A percentile compares a stretch with the other conserved stretches of the same genome.
Conservation (phyloP, 768 basidiomycete genomes). For the Podaxis carcinomalis region DNA sequence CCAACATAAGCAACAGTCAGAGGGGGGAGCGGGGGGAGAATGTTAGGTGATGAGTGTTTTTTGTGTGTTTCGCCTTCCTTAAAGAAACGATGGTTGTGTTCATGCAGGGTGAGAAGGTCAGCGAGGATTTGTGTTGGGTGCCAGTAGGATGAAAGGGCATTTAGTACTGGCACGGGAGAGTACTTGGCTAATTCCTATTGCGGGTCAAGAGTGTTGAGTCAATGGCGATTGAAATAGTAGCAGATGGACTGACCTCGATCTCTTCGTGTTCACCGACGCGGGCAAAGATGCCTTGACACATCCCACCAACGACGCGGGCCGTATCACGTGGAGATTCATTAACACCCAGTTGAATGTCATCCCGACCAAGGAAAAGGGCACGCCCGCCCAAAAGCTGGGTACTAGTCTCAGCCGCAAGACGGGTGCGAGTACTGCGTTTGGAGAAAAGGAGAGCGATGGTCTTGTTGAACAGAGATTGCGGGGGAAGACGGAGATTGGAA, state of each 20-base stretch:
- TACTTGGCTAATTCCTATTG: slow-evolving; percentile 81
- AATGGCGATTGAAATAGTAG: background rate
- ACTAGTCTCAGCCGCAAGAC: slow-evolving; percentile 84
- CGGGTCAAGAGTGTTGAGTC: slow-evolving; percentile 1
- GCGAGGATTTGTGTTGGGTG: slow-evolving; percentile 96
- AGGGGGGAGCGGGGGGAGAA: slow-evolving; percentile 56
- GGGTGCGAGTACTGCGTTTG: slow-evolving; percentile 91
- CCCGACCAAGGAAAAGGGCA: slow-evolving; percentile 82
- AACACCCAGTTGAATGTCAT: slow-evolving; percentile 94
- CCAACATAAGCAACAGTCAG: slow-evolving; percentile 93
- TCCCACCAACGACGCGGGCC: slow-evolving; percentile 84
- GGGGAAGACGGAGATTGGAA: slow-evolving; percentile 50
- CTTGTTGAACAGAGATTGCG: slow-evolving; percentile 76
- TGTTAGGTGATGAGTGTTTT: slow-evolving; percentile 10
- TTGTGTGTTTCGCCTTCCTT: slow-evolving; percentile 20
- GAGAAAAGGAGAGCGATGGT: slow-evolving; percentile 87
- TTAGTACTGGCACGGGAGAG: slow-evolving; percentile 92
- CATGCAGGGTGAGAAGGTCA: slow-evolving; percentile 86
- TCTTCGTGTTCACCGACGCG: slow-evolving; percentile 91
- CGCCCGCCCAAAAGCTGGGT: slow-evolving; percentile 77
- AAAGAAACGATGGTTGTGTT: slow-evolving; percentile 55
- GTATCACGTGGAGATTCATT: slow-evolving; percentile 87
- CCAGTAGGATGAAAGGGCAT: slow-evolving; percentile 93
- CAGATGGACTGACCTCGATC: slow-evolving; percentile 64
- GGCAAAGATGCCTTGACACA: slow-evolving; percentile 97